These are phyloP conservation scores for Suillus alpinus DNA, from an alignment of 768 basidiomycete genomes.

Conservation along the genomic window DNA sequence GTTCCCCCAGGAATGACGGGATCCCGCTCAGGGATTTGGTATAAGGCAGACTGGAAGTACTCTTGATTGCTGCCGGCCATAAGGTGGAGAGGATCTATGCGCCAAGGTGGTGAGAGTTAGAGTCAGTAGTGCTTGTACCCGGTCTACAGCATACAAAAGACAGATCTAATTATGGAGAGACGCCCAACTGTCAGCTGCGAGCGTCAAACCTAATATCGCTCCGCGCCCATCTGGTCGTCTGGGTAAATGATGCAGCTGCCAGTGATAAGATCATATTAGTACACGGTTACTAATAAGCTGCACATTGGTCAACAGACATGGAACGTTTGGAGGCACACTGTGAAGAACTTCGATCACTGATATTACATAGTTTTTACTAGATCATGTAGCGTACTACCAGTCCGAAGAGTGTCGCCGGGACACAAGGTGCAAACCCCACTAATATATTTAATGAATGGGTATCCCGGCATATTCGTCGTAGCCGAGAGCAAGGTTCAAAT, in stretches of 20 bases:
- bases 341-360: not conserved
- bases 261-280: not conserved
- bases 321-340: not conserved
- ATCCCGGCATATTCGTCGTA: constrained; percentile 85
- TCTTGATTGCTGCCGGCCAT: constrained; percentile 10
- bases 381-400: not conserved
- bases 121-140: not conserved
- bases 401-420: too few species aligned
- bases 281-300: not conserved
- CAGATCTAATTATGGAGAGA: constrained; percentile 1
- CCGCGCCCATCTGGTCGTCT: constrained; percentile 1
- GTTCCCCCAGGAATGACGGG: constrained; percentile 24
- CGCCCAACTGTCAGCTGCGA: not conserved
- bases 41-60: constrained; percentile 19
- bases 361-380: not conserved
- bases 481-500: constrained; percentile 86
- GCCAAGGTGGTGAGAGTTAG: not conserved
- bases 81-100: not conserved
- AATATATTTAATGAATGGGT: constrained; percentile 33
- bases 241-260: not conserved
- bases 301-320: not conserved
- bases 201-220: not conserved
- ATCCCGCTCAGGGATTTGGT: constrained; percentile 31
- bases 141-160: not conserved
- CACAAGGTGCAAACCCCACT: not conserved